Percentiles rank a stretch among this genome's conserved stretches.
phyloP scores from a whole-genome alignment of 1,139 yeast species.

The Zygoascus hellenicus region DNA sequence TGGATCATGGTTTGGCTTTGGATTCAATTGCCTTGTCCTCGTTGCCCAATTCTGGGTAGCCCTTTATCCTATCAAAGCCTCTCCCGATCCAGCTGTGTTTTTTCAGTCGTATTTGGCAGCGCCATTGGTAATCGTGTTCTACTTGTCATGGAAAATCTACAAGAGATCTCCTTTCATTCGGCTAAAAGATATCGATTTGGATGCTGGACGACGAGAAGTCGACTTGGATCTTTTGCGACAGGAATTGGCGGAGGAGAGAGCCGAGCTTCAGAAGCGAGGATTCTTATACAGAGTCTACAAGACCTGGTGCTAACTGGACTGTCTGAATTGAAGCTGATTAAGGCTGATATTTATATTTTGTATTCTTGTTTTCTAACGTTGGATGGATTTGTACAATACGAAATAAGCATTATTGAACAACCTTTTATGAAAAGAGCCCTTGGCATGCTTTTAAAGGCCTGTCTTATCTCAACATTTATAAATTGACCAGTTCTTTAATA shows the following conservation, averaged over 20 bases:
- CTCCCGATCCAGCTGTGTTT: constrained; percentile 38
- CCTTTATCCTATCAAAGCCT: constrained; percentile 51
- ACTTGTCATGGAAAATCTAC: constrained; percentile 47
- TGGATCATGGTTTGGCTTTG: constrained; percentile 66
- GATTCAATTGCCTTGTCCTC: constrained; percentile 57
- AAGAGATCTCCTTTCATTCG: constrained; percentile 40
- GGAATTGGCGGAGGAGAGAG: constrained; percentile 44
- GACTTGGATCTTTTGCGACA: constrained; percentile 48
- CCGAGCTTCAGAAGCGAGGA: constrained; percentile 31
- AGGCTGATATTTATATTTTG: too few relatives aligned
- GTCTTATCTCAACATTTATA: too few relatives aligned
- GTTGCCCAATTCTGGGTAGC: constrained; percentile 82
- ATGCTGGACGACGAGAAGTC: constrained; percentile 48
- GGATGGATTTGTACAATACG: too few relatives aligned
- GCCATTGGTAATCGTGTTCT: constrained; percentile 45
- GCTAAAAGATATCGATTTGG: constrained; percentile 38
- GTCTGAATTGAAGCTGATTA: too few relatives aligned
- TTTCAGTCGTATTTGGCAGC: constrained; percentile 52
- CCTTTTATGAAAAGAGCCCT: too few relatives aligned
- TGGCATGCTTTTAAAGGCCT: too few relatives aligned
- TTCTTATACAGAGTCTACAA: constrained; percentile 35
- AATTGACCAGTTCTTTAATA: too few relatives aligned
- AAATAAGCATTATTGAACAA: too few relatives aligned
- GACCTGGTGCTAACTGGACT: constrained; percentile 41
- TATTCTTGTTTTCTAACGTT: too few relatives aligned